A percentile compares a stretch with the other conserved stretches of the same genome.
Conservation (phyloP, 1,284 basidiomycete genomes). For the Flammula alnicola region DNA sequence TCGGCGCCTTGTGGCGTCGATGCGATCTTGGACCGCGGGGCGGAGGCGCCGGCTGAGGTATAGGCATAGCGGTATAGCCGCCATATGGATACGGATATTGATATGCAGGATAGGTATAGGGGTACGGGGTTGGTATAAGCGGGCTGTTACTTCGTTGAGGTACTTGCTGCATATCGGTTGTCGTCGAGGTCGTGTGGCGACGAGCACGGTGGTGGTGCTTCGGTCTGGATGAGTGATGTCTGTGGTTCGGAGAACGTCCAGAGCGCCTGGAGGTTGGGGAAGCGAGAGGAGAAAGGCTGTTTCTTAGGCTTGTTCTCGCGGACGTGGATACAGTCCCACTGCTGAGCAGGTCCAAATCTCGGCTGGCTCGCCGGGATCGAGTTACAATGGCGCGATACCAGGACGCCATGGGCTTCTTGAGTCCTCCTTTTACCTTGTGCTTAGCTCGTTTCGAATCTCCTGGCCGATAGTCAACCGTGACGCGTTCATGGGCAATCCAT, state of each 20-base stretch:
- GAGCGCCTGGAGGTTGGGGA: slow-evolving; percentile 24
- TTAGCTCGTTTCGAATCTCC: slow-evolving; percentile 31
- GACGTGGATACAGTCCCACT: slow-evolving; percentile 17
- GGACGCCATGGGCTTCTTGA: slow-evolving; percentile 39
- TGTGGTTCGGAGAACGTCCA: slow-evolving; percentile 19
- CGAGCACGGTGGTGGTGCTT: slow-evolving; percentile 15
- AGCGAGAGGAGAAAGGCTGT: slow-evolving; percentile 20
- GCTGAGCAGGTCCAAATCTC: slow-evolving; percentile 29
- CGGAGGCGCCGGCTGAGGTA: slow-evolving; percentile 12
- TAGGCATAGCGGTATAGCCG: slow-evolving; percentile 16
- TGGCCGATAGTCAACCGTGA: slow-evolving; percentile 44
- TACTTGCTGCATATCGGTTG: slow-evolving; percentile 12
- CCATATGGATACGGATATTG: slow-evolving; percentile 25
- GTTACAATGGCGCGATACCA: slow-evolving; percentile 37
- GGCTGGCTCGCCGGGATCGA: slow-evolving; percentile 23
- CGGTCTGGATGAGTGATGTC: slow-evolving; percentile 16
- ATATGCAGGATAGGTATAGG: slow-evolving; percentile 26
- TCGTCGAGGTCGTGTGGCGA: slow-evolving; percentile 16
- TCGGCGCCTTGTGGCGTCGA: slow-evolving; percentile 15
- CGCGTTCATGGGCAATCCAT: slow-evolving; percentile 42
- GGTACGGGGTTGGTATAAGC: slow-evolving; percentile 25
- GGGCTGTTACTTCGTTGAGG: slow-evolving; percentile 22
- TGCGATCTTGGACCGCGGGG: slow-evolving; percentile 25
- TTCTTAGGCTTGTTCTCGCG: no score
- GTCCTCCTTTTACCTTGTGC: slow-evolving; percentile 22